These are phyloP conservation scores for Glycine latifolia DNA, from an alignment of 306 rosid genomes.

Conservation along the genomic window DNA sequence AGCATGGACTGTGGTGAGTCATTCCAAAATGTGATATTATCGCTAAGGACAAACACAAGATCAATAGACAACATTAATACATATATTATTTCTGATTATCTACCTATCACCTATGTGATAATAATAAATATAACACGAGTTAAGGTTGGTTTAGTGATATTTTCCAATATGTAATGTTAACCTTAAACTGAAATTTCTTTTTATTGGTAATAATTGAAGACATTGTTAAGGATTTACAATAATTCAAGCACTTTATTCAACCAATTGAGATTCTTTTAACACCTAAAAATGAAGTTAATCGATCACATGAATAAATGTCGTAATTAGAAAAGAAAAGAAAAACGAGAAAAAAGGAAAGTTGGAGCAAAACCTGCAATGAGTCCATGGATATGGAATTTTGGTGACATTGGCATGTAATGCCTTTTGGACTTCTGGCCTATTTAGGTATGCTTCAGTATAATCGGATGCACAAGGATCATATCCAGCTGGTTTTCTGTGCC, in stretches of 20 bases:
- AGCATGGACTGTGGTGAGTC: constrained; percentile 75
- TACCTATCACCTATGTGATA: background rate
- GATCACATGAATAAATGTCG: background rate
- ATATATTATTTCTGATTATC: background rate
- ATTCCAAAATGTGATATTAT: constrained; percentile 61
- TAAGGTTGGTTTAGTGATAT: background rate
- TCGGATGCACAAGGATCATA: constrained; percentile 66
- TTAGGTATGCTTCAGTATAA: constrained; percentile 53
- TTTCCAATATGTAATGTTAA: too few species aligned
- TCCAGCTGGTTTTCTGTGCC: constrained; percentile 50
- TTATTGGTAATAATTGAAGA: too few species aligned
- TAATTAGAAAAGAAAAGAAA: background rate
- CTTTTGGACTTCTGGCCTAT: constrained; percentile 60
- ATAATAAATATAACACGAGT: background rate
- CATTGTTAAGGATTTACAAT: too few species aligned
- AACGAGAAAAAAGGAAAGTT: background rate
- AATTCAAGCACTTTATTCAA: too few species aligned
- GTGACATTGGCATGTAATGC: constrained; percentile 67
- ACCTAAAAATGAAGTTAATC: too few species aligned
- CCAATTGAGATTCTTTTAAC: too few species aligned
- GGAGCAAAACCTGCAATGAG: constrained; percentile 55
- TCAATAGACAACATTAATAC: background rate
- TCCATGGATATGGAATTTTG: constrained; percentile 63
- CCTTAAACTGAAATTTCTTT: too few species aligned
- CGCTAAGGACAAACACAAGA: constrained; percentile 39